Evolutionary conservation across 164 flowering plant species (phyloP), one percentile per base, ranked within the genome.

Genomic region (Vitis cinerea): DNA sequence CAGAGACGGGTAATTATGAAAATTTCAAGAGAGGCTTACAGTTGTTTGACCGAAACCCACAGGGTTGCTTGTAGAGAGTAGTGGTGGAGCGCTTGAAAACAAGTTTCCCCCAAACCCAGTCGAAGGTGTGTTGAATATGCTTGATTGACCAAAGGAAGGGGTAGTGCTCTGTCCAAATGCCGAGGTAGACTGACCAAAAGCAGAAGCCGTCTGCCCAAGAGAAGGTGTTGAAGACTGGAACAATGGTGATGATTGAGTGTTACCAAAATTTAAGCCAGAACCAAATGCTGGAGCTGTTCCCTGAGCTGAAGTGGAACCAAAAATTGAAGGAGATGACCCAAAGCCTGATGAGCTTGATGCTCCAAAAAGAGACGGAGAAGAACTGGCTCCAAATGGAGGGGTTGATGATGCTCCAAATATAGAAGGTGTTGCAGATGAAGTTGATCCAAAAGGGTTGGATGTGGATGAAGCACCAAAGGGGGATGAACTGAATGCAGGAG

Each of bases 211-310:
- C 78, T 85, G 97, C n/a, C 86, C 89, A 75, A 89, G 67, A 63
- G 93, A 59, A 74, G 96, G 84, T 61, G 83, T 63, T 17, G 86
- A 56, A 23, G 97, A 83, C 78, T 79, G 87, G 77, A 96, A 96
- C 27, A 87, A 67, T 11, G 87, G 84, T 27, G 97, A 82, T 65
- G 94, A 74, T 64, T 90, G 97, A n/a, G 91, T 86, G 77, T 76
- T 86, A 48, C 82, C 84, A 80, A 89, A 88, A 60, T 50, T 81
- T 66, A 81, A 56, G 71, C 89, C 81, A 67, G 87, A 56, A 61
- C 81, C 79, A 85, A 88, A 89, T 74, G 86, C n/a, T 47, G 90
- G 49, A 63, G 80, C 49, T 64, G 87, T 63, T 69, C 78, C 88
- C 62, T 82, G 88, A 66, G 88, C 77, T 64, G 91, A 67, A 73